These are phyloP conservation scores for Oryza meyeriana DNA, from an alignment of 176 grass and related monocot genomes.

Conservation along the genomic window DNA sequence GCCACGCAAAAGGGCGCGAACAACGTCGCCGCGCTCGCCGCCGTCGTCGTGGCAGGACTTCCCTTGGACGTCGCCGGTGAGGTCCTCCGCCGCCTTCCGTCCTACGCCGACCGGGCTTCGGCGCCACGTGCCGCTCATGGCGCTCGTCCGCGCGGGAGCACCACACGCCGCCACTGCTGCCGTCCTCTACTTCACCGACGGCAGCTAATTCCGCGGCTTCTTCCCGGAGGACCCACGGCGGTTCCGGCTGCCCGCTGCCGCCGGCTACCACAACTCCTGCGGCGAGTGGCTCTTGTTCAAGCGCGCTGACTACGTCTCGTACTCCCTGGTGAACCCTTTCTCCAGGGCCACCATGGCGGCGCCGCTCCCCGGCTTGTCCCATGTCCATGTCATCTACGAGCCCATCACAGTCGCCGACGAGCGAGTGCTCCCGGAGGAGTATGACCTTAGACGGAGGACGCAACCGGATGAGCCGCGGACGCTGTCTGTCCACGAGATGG, in stretches of 20 bases:
- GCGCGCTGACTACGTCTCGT: neutral
- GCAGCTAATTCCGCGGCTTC: neutral
- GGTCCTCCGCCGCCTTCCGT: too few species aligned
- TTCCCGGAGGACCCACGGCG: neutral
- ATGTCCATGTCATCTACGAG: neutral
- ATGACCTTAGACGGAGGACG: too few species aligned
- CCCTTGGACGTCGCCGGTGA: too few species aligned
- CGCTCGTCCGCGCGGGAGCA: too few species aligned
- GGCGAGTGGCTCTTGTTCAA: conserved; percentile 13
- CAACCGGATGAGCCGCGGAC: neutral
- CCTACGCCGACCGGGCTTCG: too few species aligned
- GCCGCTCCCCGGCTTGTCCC: neutral
- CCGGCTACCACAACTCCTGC: neutral
- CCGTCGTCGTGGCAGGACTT: too few species aligned
- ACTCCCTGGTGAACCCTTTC: neutral
- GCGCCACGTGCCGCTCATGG: too few species aligned
- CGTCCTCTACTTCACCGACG: neutral
- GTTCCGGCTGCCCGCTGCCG: neutral
- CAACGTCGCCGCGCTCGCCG: too few species aligned
- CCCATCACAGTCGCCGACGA: neutral
- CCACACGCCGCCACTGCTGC: neutral
- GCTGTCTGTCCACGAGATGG: neutral
- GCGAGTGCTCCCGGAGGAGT: neutral
- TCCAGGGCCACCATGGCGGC: neutral
- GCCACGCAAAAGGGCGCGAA: too few species aligned